Percentiles rank a stretch among this genome's conserved stretches.
These are phyloP conservation scores for Solanum hybrid DNA, from an alignment of 305 asterid species.

Conservation along the genomic window DNA sequence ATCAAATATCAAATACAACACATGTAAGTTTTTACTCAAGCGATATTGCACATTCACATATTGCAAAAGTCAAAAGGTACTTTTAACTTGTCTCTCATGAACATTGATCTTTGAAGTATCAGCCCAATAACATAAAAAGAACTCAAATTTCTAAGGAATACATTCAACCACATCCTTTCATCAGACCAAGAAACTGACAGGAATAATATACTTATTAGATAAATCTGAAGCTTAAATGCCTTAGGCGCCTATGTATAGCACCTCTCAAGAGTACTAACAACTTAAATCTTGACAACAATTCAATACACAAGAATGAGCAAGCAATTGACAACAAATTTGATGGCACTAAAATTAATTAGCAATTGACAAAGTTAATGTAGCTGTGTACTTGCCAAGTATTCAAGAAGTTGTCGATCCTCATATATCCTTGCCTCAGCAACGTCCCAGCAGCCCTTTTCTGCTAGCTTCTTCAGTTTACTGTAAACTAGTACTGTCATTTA, in stretches of 20 bases:
- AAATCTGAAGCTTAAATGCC: neutral
- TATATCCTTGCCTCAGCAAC: conserved; percentile 76
- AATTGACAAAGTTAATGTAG: neutral
- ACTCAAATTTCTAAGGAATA: neutral
- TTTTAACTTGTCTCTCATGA: neutral
- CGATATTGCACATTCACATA: neutral
- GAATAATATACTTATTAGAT: neutral
- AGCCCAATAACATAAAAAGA: neutral
- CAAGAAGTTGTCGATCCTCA: conserved; percentile 59
- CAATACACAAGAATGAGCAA: neutral
- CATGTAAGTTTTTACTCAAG: neutral
- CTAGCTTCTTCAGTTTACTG: conserved; percentile 90
- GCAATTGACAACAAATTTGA: neutral
- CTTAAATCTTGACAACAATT: neutral
- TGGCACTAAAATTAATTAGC: neutral
- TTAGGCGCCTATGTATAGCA: neutral
- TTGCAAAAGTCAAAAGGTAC: neutral
- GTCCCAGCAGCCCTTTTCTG: conserved; percentile 94
- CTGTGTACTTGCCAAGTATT: conserved; percentile 63
- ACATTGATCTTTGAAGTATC: neutral
- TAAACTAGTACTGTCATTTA: conserved; percentile 8
- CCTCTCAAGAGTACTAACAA: neutral
- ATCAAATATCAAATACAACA: neutral
- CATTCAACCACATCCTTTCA: neutral
- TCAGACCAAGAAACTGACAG: neutral